These are phyloP conservation scores for Draba incana DNA, from an alignment of 345 rosid genomes.

Conservation along the genomic window DNA sequence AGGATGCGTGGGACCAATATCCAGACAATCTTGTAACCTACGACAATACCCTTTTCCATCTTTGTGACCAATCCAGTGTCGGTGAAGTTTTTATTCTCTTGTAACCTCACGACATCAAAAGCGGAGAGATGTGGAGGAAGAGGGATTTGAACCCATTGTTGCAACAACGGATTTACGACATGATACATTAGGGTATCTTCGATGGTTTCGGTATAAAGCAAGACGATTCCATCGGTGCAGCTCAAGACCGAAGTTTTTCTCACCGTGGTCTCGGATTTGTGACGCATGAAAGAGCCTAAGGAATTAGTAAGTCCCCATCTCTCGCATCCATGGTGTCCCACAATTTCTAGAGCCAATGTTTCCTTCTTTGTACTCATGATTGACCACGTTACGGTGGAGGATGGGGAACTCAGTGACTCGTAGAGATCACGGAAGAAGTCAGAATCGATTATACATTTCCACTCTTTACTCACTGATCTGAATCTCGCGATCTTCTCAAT, in stretches of 20 bases:
- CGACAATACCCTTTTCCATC: background rate
- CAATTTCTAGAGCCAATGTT: background rate
- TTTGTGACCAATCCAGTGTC: background rate
- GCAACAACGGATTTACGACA: background rate
- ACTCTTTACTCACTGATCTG: background rate
- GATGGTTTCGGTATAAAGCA: background rate
- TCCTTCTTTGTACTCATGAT: background rate
- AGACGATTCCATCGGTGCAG: background rate
- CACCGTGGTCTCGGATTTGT: background rate
- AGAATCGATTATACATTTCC: background rate
- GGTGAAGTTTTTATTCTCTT: too few species aligned
- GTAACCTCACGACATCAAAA: background rate
- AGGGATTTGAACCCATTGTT: background rate
- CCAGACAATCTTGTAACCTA: constrained; percentile 8
- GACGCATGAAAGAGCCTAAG: background rate
- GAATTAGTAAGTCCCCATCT: background rate
- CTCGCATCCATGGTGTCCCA: background rate
- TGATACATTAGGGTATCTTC: background rate
- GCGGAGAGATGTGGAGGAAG: background rate
- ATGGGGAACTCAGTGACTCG: background rate
- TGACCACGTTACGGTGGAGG: background rate
- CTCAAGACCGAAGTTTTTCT: background rate
- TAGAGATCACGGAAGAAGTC: background rate
- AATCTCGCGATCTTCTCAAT: background rate
- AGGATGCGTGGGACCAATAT: too few species aligned